Evolutionary conservation across 176 grass and related monocot genomes (phyloP), one percentile per base, ranked within the genome.

Genomic region (Triticum monococcum): DNA sequence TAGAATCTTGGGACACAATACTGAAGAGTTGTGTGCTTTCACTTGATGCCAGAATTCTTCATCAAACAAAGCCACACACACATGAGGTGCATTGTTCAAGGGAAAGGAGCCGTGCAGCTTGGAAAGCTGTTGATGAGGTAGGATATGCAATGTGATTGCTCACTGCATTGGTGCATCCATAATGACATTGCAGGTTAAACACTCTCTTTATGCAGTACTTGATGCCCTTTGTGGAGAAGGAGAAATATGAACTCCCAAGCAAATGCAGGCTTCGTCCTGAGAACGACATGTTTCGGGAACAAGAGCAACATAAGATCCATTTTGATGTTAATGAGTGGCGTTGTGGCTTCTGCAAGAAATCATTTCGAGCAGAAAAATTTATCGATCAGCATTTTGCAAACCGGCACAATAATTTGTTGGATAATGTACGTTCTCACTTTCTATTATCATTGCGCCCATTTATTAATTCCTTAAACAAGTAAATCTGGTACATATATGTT

Each of bases 301-400:
- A 98, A 81, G 96, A 98, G 84, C 66, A 92, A 25, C 89, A 98
- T 79, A 98, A 98, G 79, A 92, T 95, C 40, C 96, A 98, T 87
- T 89, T 86, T 41, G 96, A 98, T 83, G 30, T 90, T 67, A 98
- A 95, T 84, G 96, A 98, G 33, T 98, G 96, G 96, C 90, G 89
- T 38, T 98, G 96, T 84, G 91, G 90, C 32, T 95, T 94, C 87
- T 98, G 96, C 84, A 98, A 98, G 86, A 98, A 98, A 87, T 91
- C 79, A 20, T 98, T 98, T 65, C 91, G 89, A 76, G 93, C 96
- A 82, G 96, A 98, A 79, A 98, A 98, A 83, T 98, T 95, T 86
- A 87, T 98, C 9, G 96, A 98, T 84, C 90, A 95, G 57, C 96
- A 98, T 95, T 98, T 94, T 86, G 91, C 92, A 41, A 95, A 98